A percentile compares a stretch with the other conserved stretches of the same genome.
phyloP scores from a whole-genome alignment of 2,329 filamentous ascomycete genomes.

The Fonsecaea multimorphosa region DNA sequence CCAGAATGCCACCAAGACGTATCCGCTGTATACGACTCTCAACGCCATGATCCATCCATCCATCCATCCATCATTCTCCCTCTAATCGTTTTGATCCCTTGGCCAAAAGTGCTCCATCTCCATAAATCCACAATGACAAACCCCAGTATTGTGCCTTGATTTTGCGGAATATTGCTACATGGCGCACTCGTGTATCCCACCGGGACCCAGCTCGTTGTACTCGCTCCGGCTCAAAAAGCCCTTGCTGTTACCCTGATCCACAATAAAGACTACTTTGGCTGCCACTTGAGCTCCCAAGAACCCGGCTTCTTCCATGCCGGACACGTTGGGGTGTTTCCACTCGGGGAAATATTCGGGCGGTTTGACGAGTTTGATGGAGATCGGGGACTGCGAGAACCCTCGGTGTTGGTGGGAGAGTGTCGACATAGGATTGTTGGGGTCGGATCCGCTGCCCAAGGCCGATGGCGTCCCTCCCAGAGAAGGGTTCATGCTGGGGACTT shows the following conservation, averaged over 20 bases:
- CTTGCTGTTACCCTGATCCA: constrained; percentile 70
- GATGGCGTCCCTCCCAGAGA: constrained; percentile 40
- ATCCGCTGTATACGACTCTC: neutral
- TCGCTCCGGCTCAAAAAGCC: constrained; percentile 72
- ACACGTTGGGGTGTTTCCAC: constrained; percentile 74
- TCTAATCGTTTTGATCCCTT: neutral
- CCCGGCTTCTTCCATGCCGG: constrained; percentile 75
- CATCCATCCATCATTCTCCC: neutral
- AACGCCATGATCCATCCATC: neutral
- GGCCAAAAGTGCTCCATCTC: neutral
- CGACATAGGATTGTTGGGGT: neutral
- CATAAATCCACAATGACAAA: neutral
- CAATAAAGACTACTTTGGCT: constrained; percentile 74
- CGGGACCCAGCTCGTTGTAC: constrained; percentile 71
- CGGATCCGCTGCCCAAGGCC: constrained; percentile 21
- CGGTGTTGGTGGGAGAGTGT: constrained; percentile 58
- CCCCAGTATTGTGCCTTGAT: neutral
- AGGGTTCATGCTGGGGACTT: constrained; percentile 46
- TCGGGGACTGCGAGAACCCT: constrained; percentile 76
- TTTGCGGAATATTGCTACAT: constrained; percentile 40
- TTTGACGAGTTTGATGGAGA: constrained; percentile 77
- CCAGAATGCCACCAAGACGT: neutral
- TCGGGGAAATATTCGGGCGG: constrained; percentile 86
- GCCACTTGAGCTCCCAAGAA: constrained; percentile 90
- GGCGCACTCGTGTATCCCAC: constrained; percentile 65